A percentile compares a stretch with the other conserved stretches of the same genome.
Evolutionary conservation across 2,329 filamentous ascomycete species (phyloP).

Genomic region (Cercospora sojina): DNA sequence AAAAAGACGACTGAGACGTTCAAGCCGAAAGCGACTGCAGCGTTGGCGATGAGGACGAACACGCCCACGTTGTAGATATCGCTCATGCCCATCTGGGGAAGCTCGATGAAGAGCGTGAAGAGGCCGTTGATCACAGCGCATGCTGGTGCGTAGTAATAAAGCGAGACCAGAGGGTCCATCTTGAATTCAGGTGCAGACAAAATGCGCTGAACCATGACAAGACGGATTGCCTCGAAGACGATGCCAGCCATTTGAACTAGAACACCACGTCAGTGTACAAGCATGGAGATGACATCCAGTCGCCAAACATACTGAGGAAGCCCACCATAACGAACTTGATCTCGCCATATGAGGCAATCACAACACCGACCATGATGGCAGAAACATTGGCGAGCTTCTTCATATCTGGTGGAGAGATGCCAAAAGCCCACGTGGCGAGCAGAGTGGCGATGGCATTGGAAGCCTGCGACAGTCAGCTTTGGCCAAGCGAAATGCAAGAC

Average conservation of each 20-base stretch:
- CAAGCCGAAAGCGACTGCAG: slow-evolving; percentile 72
- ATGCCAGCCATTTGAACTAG: slow-evolving; percentile 73
- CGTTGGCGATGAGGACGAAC: slow-evolving; percentile 71
- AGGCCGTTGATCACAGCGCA: slow-evolving; percentile 79
- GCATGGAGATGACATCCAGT: too few relatives aligned
- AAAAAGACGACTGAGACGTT: slow-evolving; percentile 85
- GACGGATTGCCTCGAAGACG: slow-evolving; percentile 75
- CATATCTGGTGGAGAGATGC: slow-evolving; percentile 78
- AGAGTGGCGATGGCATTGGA: slow-evolving; percentile 93
- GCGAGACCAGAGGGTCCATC: slow-evolving; percentile 88
- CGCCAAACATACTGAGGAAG: slow-evolving; percentile 53
- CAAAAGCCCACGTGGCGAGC: slow-evolving; percentile 82
- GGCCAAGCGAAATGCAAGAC: neutral
- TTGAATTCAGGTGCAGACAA: slow-evolving; percentile 82
- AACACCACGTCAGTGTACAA: neutral
- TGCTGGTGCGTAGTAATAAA: slow-evolving; percentile 86
- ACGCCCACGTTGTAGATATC: slow-evolving; percentile 74
- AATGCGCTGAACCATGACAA: slow-evolving; percentile 81
- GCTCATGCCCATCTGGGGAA: slow-evolving; percentile 66
- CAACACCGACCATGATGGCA: slow-evolving; percentile 88
- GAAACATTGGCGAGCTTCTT: slow-evolving; percentile 90
- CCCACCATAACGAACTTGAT: slow-evolving; percentile 85
- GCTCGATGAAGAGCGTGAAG: slow-evolving; percentile 71
- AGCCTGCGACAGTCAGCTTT: slow-evolving; percentile 48
- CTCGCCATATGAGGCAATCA: slow-evolving; percentile 92